Evolutionary conservation across 2,329 filamentous ascomycete species (phyloP), one percentile per base, ranked within the genome.

Genomic region (Nakataea oryzae): DNA sequence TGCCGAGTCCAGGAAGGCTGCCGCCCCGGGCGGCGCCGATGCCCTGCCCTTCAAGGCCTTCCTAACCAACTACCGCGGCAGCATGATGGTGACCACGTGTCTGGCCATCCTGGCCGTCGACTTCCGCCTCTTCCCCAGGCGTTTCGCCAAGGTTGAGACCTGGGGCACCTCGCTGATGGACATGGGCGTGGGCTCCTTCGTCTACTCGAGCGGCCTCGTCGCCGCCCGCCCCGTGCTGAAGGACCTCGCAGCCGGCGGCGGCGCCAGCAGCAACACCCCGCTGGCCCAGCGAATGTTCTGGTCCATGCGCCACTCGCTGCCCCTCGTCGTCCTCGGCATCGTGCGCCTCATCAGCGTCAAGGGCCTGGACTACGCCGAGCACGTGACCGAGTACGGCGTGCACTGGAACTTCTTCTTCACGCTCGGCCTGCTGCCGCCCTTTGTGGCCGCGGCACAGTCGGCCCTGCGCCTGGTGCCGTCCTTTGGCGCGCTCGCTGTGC

Each of bases 331-430:
- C 1, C 80, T 99, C 5, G 95, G 95, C 17, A 72, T 95, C 28
- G 79, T 96, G 62, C 86, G 95, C 28, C 81, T 97, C 28, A 85
- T 91, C 67, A 96, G 87, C 68, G 93, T 97, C 71, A 99, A 99
- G 76, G 90, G 91, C 8, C 79, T 97, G 32, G 92, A 97, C 72
- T 99, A 99, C 72, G 93, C 93, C 3, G 95, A 99, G 73, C 95
- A 99, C 77, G 91, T 97, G 63, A 92, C 91, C 17, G 95, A 99
- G 72, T 99, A 99, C 71, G 95, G 95, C 56, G 91, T 99, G 12
- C 95, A 99, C 74, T 99, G 95, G 95, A 99, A 99, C 74, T 99
- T 99, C 75, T 99, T 99, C 81, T 97, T 97, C 76, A 99, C 95
- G 0, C 80, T 99, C 12, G 93, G 87, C 7, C 83, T 97, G 58